phyloP scores from a whole-genome alignment of 352 stramenopile species.

The Phytophthora fragariae region DNA sequence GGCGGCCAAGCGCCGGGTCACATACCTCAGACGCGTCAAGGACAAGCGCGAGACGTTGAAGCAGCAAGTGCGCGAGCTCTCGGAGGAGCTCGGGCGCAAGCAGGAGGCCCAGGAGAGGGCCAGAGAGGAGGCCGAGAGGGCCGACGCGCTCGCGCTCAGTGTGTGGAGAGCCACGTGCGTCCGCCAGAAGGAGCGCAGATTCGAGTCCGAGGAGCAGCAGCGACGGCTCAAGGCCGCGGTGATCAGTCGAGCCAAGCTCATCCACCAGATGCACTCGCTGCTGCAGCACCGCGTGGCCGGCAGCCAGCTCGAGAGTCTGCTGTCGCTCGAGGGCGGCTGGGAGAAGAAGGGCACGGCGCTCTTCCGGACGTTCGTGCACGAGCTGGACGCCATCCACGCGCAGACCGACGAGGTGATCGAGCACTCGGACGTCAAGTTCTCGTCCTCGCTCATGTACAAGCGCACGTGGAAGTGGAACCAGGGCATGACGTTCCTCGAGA shows the following conservation, averaged over 20 bases:
- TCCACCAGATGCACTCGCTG: conserved; percentile 36
- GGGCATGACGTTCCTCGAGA: conserved; percentile 32
- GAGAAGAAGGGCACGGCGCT: conserved; percentile 34
- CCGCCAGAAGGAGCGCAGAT: conserved; percentile 34
- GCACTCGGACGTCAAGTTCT: conserved; percentile 27
- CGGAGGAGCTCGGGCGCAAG: conserved; percentile 13
- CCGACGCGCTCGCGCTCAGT: conserved; percentile 22
- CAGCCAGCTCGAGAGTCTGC: conserved; percentile 23
- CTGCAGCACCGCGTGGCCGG: conserved; percentile 28
- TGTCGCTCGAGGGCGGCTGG: conserved; percentile 21
- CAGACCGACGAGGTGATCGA: conserved; percentile 38
- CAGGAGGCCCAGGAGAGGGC: conserved; percentile 18
- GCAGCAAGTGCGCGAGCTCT: conserved; percentile 11
- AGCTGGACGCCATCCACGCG: conserved; percentile 38
- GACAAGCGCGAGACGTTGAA: conserved; percentile 31
- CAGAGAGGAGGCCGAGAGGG: conserved; percentile 23
- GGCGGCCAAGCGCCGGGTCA: conserved; percentile 34
- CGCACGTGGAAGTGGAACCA: conserved; percentile 26
- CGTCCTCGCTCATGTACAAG: conserved; percentile 31
- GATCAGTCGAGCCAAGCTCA: conserved; percentile 30
- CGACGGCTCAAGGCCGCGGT: conserved; percentile 29
- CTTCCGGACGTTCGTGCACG: conserved; percentile 39
- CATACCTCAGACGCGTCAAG: conserved; percentile 37
- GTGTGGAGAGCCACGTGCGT: conserved; percentile 31
- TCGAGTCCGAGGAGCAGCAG: conserved; percentile 36